These are phyloP conservation scores for Russula abietina DNA, from an alignment of 768 basidiomycete species.

Conservation along the genomic window DNA sequence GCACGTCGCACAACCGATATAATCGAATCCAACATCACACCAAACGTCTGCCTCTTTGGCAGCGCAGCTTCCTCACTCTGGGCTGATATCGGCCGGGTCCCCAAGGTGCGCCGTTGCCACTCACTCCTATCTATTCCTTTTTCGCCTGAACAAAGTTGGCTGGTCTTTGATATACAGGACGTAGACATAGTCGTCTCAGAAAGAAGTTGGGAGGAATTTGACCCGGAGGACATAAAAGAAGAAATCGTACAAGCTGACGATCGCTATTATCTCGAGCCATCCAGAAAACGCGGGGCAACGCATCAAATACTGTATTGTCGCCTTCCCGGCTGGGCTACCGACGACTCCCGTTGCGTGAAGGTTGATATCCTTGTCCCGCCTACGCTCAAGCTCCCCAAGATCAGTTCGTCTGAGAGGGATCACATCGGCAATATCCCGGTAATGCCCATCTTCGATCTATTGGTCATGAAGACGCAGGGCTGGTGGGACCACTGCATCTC, in stretches of 20 bases:
- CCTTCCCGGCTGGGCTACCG: not conserved
- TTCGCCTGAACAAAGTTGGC: not conserved
- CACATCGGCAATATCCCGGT: not conserved
- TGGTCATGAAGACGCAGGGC: constrained; percentile 19
- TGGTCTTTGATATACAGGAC: not conserved
- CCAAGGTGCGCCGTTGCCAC: not conserved
- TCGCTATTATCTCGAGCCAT: constrained; percentile 11
- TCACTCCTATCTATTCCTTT: not conserved
- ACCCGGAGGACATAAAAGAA: not conserved
- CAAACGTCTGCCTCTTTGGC: constrained; percentile 11
- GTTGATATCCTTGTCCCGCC: constrained; percentile 16
- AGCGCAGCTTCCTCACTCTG: constrained; percentile 8
- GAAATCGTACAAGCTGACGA: not conserved
- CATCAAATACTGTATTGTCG: constrained; percentile 1
- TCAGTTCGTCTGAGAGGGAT: not conserved
- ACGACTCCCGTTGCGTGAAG: not conserved
- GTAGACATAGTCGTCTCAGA: constrained; percentile 1
- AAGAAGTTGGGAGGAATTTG: not conserved
- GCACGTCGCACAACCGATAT: constrained; percentile 15
- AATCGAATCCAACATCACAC: not conserved
- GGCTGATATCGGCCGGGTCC: constrained; percentile 5
- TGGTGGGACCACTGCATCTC: not conserved
- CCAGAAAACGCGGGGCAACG: not conserved
- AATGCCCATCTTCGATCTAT: constrained; percentile 16
- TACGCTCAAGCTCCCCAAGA: not conserved